Base-by-base conservation (phyloP, 495 filamentous ascomycete species). In the Daldinia concentrica region DNA sequence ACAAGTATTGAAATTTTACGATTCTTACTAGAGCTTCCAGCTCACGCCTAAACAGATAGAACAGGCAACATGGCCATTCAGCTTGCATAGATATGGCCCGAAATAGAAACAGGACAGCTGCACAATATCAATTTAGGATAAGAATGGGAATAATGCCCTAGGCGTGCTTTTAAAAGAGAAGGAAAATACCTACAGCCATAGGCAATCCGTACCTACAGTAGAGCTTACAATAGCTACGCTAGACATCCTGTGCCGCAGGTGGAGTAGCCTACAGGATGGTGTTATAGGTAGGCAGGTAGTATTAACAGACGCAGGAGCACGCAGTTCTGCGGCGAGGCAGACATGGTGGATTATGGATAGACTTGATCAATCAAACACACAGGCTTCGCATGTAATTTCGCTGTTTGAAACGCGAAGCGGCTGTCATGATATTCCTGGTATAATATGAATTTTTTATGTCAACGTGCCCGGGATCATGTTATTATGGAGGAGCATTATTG, bases 21-120 rank as follows among this genome's bases (percentile, higher is more conserved):
- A 55, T 63, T 65, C 22, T 37, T 3, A 36, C 14, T 36, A 11
- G 14, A 34, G 27, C 3, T 36, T 36, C 8, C 7, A 57, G 30
- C 30, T 36, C 54, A 36, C 30, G 37, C n/a, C 54, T 50, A 60
- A 37, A 41, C 55, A 41, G 15, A 60, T 29, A 55, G 48, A 51
- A 60, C 51, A 30, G 64, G 51, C 52, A 58, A 26, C 39, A 41
- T 51, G 61, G 41, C 58, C 58, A 14, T 62, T 62, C 62, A 66
- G 71, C 62, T 69, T 27, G 62, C 61, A 50, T 58, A 66, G 59
- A 58, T 62, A 66, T 43, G 52, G 14, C 55, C 62, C 37, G 56
- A 73, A 73, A 73, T 73, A 73, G 70, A 68, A 73, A 68, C 65
- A 73, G 8, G 41, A 62, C 41, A 54, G 50, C 62, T 73, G 70